phyloP scores from a whole-genome alignment of 257 asterid species.

The Fraxinus americana region DNA sequence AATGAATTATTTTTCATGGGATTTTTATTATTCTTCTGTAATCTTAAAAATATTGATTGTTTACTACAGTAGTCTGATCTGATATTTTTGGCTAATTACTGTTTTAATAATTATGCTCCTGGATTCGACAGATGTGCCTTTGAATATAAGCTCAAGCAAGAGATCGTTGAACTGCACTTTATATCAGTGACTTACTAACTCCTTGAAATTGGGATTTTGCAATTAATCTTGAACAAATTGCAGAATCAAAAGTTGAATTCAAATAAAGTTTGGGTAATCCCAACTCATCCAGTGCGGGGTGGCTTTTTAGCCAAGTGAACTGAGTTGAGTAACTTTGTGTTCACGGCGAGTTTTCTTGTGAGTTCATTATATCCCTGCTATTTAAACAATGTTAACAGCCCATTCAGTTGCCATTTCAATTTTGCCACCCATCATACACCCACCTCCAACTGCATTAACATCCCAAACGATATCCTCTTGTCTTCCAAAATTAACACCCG shows the following conservation, averaged over 20 bases:
- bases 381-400: conserved; percentile 4
- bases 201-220: not conserved
- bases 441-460: conserved; percentile 15
- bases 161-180: not conserved
- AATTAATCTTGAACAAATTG: not conserved
- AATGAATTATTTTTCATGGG: not conserved
- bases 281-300: not conserved
- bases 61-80: not conserved
- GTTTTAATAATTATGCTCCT: not conserved
- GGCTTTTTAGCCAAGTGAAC: not conserved
- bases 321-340: not conserved
- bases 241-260: not conserved
- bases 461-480: conserved; percentile 16
- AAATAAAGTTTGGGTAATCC: not conserved
- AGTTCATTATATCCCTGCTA: not conserved
- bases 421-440: conserved; percentile 26
- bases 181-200: not conserved
- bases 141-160: conserved; percentile 4
- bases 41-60: not conserved
- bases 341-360: conserved; percentile 16
- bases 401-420: conserved; percentile 50
- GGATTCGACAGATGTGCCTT: not conserved
- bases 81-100: not conserved
- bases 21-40: not conserved
- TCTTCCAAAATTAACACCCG: conserved; percentile 33